Base-by-base conservation (phyloP, 352 stramenopile genomes). In the Globisporangium rhizosaccharum region DNA sequence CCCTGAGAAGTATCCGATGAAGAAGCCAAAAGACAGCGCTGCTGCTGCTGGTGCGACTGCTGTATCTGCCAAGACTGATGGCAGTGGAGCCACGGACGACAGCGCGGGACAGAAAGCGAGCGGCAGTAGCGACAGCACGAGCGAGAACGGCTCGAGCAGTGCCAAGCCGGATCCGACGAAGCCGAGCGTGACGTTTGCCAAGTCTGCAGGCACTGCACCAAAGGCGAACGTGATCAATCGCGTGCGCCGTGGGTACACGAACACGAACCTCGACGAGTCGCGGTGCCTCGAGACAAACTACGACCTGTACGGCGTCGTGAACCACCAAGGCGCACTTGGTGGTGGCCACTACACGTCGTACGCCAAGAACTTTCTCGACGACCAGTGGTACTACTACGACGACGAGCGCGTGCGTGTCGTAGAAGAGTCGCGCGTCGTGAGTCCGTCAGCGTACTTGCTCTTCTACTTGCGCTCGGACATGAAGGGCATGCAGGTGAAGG, bases 391-490 rank as follows among this genome's bases (percentile, higher is more conserved):
- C 52, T 94, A 87, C 65, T 96, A 94, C 62, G 87, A 96, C 62
- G 87, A 96, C 61, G 84, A 94, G 67, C 84, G 85, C 36, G 85
- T 94, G 37, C 82, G 86, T 55, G 73, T 94, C 11, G 77, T 97
- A 2, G 85, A 94, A 61, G 87, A 95, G 51, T 76, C 79, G 50
- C 88, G 95, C 61, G 76, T 96, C 30, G 81, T 96, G 23, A 94
- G 71, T 20, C 71, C 85, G 33, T 90, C 86, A 1, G 88, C 90
- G 25, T 98, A 98, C 70, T 71, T 97, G 62, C 76, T 97, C 9
- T 98, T 97, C 62, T 98, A 97, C 65, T 62, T 96, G 41, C 81
- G 88, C 39, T 93, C 87, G 7, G 89, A 97, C 65, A 92, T 96
- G 75, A 82, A 92, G 57, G 73, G 71, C 52, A 72, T 85, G 30